These are phyloP conservation scores for Sophora flavescens DNA, from an alignment of 306 rosid species.

Conservation along the genomic window DNA sequence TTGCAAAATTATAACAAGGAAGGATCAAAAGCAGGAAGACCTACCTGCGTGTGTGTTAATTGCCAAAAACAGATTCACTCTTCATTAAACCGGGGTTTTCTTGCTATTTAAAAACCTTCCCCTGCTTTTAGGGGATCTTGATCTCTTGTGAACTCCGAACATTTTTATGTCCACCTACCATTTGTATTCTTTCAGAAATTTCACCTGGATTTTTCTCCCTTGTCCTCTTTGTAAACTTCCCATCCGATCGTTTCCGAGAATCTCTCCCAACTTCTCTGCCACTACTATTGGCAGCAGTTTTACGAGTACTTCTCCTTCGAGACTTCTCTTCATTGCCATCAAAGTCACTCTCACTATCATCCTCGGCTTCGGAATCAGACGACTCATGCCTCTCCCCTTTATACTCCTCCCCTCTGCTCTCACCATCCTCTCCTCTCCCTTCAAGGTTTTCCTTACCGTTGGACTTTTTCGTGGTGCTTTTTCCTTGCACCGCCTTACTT, in stretches of 20 bases:
- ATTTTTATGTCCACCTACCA: conserved; percentile 37
- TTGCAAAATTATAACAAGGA: conserved; percentile 24
- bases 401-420: conserved; percentile 44
- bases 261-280: conserved; percentile 45
- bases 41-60: conserved; percentile 40
- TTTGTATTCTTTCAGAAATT: conserved; percentile 38
- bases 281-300: conserved; percentile 37
- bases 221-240: conserved; percentile 27
- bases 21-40: conserved; percentile 38
- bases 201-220: conserved; percentile 29
- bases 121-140: conserved; percentile 44
- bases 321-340: conserved; percentile 49
- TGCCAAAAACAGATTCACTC: conserved; percentile 32
- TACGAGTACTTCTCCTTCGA: conserved; percentile 25
- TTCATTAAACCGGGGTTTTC: conserved; percentile 41
- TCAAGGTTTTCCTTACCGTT: conserved; percentile 17
- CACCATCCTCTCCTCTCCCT: conserved; percentile 41
- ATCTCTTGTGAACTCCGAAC: conserved; percentile 25
- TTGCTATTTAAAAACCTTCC: conserved; percentile 42
- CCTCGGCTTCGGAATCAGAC: conserved; percentile 56
- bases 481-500: conserved; percentile 44
- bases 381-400: conserved; percentile 46
- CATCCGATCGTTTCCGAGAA: conserved; percentile 40
- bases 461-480: conserved; percentile 48
- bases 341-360: conserved; percentile 44